Conservation (phyloP, 495 filamentous ascomycete species). For the Melanomma pulvis-pyrius region DNA sequence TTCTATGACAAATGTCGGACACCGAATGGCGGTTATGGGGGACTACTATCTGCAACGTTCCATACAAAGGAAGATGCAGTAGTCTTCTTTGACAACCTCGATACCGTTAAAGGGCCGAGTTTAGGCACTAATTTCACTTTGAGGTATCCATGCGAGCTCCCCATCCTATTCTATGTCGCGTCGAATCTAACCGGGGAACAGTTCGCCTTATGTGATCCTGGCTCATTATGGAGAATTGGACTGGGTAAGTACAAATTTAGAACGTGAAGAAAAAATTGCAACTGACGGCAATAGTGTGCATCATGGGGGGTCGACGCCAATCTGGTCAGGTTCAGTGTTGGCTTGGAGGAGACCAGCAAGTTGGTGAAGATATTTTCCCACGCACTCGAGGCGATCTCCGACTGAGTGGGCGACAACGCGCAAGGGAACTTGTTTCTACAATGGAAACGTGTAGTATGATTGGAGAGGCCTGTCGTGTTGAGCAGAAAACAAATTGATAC, state of each 20-base stretch:
- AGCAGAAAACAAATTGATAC: too few species aligned
- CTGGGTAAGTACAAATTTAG: constrained; percentile 61
- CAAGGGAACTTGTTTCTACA: background rate
- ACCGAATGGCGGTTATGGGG: constrained; percentile 83
- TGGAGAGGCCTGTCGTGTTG: too few species aligned
- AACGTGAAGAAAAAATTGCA: background rate
- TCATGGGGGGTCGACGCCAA: constrained; percentile 76
- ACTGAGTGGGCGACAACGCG: background rate
- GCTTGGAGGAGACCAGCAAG: constrained; percentile 75
- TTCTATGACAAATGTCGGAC: constrained; percentile 80
- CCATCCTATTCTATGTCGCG: background rate
- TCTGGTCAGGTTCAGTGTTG: constrained; percentile 85
- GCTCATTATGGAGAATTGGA: constrained; percentile 92
- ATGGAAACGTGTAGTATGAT: background rate
- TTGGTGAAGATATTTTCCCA: constrained; percentile 55
- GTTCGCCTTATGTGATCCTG: constrained; percentile 85
- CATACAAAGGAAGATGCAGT: constrained; percentile 68
- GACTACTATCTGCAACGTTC: constrained; percentile 83
- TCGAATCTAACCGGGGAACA: constrained; percentile 39
- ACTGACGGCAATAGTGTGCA: constrained; percentile 57
- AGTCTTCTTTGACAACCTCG: constrained; percentile 81
- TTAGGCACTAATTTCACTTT: constrained; percentile 97
- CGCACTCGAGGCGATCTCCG: constrained; percentile 43
- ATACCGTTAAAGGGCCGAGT: constrained; percentile 91
- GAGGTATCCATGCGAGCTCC: constrained; percentile 46